A percentile compares a stretch with the other conserved stretches of the same genome.
Conservation (phyloP, 2,329 filamentous ascomycete species). For the Dichotomopilus funicola region DNA sequence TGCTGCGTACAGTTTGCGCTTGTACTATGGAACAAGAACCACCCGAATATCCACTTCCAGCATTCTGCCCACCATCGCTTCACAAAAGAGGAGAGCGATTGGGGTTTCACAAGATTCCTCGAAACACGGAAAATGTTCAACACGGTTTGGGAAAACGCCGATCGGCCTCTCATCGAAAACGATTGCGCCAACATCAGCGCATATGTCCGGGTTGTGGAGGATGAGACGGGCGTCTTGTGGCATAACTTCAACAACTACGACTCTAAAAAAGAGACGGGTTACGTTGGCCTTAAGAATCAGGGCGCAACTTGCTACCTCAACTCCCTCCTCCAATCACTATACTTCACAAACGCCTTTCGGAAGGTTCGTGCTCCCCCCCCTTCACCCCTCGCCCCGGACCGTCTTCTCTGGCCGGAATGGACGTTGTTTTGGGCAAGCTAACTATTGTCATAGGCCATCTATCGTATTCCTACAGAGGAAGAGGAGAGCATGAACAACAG, state of each 20-base stretch:
- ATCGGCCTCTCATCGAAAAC: slow-evolving; percentile 68
- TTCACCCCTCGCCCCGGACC: background rate
- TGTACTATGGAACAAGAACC: slow-evolving; percentile 88
- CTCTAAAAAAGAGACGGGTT: slow-evolving; percentile 98
- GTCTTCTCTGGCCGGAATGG: slow-evolving; percentile 9
- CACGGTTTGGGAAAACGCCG: slow-evolving; percentile 62
- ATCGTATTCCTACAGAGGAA: slow-evolving; percentile 88
- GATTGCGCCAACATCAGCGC: slow-evolving; percentile 74
- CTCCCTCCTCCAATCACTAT: slow-evolving; percentile 75
- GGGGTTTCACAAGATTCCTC: slow-evolving; percentile 96
- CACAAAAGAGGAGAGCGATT: slow-evolving; percentile 92
- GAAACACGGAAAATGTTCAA: slow-evolving; percentile 83
- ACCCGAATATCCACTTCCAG: slow-evolving; percentile 77
- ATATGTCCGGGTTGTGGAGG: slow-evolving; percentile 74
- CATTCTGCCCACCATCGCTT: slow-evolving; percentile 90
- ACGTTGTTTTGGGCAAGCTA: no score
- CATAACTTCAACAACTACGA: slow-evolving; percentile 93
- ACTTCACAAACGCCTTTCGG: slow-evolving; percentile 87
- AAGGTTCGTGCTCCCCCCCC: slow-evolving; percentile 51
- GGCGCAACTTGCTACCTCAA: slow-evolving; percentile 89
- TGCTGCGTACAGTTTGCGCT: slow-evolving; percentile 94
- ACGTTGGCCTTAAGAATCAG: slow-evolving; percentile 93
- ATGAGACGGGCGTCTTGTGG: slow-evolving; percentile 84
- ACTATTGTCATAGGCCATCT: slow-evolving; percentile 62
- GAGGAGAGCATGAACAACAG: slow-evolving; percentile 79